Evolutionary conservation across 2,329 filamentous ascomycete species (phyloP), one percentile per base, ranked within the genome.

Genomic region (Cytospora piceicola): DNA sequence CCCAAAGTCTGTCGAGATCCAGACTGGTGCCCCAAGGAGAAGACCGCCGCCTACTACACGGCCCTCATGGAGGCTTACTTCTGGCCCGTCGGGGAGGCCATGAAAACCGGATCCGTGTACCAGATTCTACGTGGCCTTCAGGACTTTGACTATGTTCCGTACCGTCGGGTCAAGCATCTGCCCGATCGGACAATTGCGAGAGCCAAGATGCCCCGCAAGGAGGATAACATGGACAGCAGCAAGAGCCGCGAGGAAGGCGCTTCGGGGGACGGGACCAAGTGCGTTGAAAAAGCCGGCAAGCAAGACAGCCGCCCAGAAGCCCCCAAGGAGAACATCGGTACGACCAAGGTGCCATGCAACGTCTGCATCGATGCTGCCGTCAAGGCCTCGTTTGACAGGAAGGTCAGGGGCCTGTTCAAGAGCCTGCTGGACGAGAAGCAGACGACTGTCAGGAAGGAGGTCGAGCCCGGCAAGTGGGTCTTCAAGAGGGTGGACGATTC

Each of bases 371-470:
- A 56, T 34, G 34, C 34, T 20, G 60, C 27, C 27, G 60, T 62
- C 60, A 62, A 61, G 29, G 52, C 52, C 7, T 17, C 52, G 2
- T 62, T 62, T 22, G 36, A 56, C 60, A n/a, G n/a, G 14, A 62
- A 62, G 60, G 36, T 62, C 15, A 62, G 20, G 27, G 20, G 36
- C 20, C 36, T 62, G 14, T 12, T 49, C 20, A 32, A 3, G 4
- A 56, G 34, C 12, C 34, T 62, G n/a, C 27, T 62, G 27, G 20
- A 62, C 27, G 59, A 46, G 2, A 61, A 62, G 60, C 42, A 32
- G 4, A 62, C 60, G 1, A 32, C 36, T 20, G 8, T 49, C 8
- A 17, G 7, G 9, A 24, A 24, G 36, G 4, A 49, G 49, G 24
- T 11, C 6, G 12, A 6, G 17, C 34, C 34, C 14, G 52, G 52